Evolutionary conservation across 2,329 filamentous ascomycete genomes (phyloP).

Genomic region (Rhexocercosporidium sp.): DNA sequence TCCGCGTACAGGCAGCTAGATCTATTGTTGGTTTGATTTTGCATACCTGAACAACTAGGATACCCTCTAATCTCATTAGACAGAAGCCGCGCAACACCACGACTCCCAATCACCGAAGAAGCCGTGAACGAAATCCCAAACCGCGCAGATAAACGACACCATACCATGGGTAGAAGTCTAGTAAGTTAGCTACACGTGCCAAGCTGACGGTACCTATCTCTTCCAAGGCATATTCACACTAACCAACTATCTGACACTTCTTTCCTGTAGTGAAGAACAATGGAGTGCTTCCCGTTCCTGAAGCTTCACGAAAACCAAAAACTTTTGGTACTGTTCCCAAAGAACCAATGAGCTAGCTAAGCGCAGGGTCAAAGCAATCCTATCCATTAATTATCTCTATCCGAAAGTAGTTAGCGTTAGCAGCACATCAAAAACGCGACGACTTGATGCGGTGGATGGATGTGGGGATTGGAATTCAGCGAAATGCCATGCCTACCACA

Average conservation of each 20-base stretch:
- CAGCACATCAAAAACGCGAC: background rate
- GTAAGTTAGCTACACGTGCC: background rate
- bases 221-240: background rate
- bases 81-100: background rate
- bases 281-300: background rate
- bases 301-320: background rate
- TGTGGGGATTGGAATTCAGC: background rate
- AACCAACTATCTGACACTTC: background rate
- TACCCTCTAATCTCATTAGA: background rate
- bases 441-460: background rate
- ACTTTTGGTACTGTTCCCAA: background rate
- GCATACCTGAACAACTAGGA: constrained; percentile 1
- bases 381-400: background rate
- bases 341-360: background rate
- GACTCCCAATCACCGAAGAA: constrained; percentile 24
- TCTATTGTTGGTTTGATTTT: background rate
- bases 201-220: background rate
- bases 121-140: constrained; percentile 14
- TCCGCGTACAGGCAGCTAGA: background rate
- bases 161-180: too few relatives aligned
- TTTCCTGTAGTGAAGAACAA: background rate
- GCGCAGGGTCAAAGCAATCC: background rate
- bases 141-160: background rate
- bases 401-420: background rate
- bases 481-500: background rate